These are phyloP conservation scores for Colletotrichum sp. DNA, from an alignment of 2,329 filamentous ascomycete species.

Conservation along the genomic window DNA sequence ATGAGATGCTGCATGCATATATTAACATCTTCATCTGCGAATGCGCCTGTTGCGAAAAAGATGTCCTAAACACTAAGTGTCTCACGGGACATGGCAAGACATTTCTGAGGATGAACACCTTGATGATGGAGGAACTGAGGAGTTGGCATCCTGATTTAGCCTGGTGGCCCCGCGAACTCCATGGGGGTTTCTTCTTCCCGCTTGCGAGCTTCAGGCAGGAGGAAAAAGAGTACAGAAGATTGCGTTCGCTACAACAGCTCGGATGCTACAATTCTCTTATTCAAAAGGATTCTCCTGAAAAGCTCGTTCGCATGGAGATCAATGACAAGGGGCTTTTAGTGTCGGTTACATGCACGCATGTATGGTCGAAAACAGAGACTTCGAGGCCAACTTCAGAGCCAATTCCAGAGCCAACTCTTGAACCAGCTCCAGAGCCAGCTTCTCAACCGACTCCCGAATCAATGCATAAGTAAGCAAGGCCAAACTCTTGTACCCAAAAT, in stretches of 20 bases:
- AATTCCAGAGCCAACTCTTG: not conserved
- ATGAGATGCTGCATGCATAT: not conserved
- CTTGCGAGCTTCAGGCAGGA: not conserved
- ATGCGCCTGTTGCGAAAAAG: not conserved
- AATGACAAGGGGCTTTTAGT: not conserved
- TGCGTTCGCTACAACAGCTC: not conserved
- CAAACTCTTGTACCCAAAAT: not conserved
- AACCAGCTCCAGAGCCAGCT: not conserved
- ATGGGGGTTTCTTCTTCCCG: not conserved
- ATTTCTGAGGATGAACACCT: not conserved
- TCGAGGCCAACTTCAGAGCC: not conserved
- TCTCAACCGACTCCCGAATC: not conserved
- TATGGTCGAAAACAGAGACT: not conserved
- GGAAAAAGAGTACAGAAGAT: not conserved
- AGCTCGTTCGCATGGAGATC: not conserved
- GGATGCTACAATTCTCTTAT: not conserved
- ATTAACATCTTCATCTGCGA: not conserved
- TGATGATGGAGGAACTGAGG: not conserved
- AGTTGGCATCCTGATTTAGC: not conserved
- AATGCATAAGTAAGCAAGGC: not conserved
- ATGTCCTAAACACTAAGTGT: not conserved
- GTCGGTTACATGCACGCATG: not conserved
- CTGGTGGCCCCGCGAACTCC: not conserved
- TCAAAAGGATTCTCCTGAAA: not conserved
- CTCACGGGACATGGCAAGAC: not conserved